Conservation (phyloP, 2,329 filamentous ascomycete species). For the Aspergillus sp. region DNA sequence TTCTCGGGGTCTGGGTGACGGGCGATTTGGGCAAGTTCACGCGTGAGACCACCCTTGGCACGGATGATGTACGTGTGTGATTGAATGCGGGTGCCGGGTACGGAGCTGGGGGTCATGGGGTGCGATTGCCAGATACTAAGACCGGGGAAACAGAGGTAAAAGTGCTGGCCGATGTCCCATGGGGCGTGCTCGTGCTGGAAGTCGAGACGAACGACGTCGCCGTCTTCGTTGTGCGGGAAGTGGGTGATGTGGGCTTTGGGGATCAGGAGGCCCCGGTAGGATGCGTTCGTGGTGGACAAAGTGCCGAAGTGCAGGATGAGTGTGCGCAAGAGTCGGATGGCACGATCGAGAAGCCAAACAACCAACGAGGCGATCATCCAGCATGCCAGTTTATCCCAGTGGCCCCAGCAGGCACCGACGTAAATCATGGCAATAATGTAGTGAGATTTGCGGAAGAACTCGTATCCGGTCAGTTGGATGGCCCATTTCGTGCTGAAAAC, state of each 20-base stretch:
- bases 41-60: constrained; percentile 45
- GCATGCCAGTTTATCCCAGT: constrained; percentile 68
- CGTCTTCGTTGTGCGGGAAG: constrained; percentile 58
- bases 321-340: constrained; percentile 57
- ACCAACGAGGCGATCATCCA: constrained; percentile 67
- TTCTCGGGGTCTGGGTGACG: constrained; percentile 1
- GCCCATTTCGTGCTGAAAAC: constrained; percentile 59
- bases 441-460: constrained; percentile 73
- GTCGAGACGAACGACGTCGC: constrained; percentile 65
- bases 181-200: constrained; percentile 60
- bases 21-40: constrained; percentile 24
- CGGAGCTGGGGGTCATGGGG: constrained; percentile 65
- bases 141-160: constrained; percentile 67
- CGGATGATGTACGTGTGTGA: constrained; percentile 44
- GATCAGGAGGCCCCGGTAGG: constrained; percentile 51
- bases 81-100: constrained; percentile 42
- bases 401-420: constrained; percentile 72
- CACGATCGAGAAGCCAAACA: constrained; percentile 66
- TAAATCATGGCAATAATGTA: constrained; percentile 73
- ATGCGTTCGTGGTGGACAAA: constrained; percentile 35
- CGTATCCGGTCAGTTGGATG: constrained; percentile 69
- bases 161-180: constrained; percentile 70
- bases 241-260: constrained; percentile 52
- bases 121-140: constrained; percentile 71
- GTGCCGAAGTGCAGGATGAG: constrained; percentile 62